Conservation (phyloP, 495 filamentous ascomycete genomes). For the Viridothelium virens region DNA sequence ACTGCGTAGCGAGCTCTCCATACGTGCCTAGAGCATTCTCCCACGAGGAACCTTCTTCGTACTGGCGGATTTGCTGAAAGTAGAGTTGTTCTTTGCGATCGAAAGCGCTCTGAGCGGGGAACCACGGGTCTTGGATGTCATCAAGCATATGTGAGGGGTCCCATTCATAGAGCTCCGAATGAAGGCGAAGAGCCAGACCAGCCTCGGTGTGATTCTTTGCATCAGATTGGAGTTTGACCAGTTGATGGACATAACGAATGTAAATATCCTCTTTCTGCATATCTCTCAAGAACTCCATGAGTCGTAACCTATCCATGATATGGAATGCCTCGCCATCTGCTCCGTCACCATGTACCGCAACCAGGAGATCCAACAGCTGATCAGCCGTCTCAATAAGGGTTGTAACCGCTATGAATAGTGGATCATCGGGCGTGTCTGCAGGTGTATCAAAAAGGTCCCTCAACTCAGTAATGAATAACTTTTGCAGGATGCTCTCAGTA, state of each 20-base stretch:
- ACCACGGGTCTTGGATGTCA: constrained; percentile 60
- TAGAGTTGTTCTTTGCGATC: constrained; percentile 89
- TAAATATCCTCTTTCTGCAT: constrained; percentile 98
- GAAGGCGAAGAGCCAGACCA: constrained; percentile 74
- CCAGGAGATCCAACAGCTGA: constrained; percentile 82
- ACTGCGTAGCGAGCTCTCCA: constrained; percentile 80
- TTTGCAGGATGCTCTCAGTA: constrained; percentile 82
- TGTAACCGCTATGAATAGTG: constrained; percentile 66
- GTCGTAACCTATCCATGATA: constrained; percentile 73
- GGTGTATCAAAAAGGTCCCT: constrained; percentile 71
- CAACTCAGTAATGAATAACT: constrained; percentile 84
- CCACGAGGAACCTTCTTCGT: constrained; percentile 90
- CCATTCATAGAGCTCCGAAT: constrained; percentile 92
- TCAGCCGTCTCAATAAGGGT: constrained; percentile 75
- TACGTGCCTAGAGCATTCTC: constrained; percentile 83
- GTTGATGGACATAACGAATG: constrained; percentile 90
- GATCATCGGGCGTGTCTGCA: constrained; percentile 56
- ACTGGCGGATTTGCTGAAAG: constrained; percentile 88
- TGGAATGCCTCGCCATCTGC: constrained; percentile 48
- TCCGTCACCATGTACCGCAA: constrained; percentile 79
- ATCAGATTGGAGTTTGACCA: constrained; percentile 68
- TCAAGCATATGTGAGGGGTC: constrained; percentile 62
- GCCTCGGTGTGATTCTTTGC: constrained; percentile 81
- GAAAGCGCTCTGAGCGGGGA: constrained; percentile 80
- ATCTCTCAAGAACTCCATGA: constrained; percentile 96